Evolutionary conservation across 345 rosid genomes (phyloP).

Genomic region (Gossypium raimondii): DNA sequence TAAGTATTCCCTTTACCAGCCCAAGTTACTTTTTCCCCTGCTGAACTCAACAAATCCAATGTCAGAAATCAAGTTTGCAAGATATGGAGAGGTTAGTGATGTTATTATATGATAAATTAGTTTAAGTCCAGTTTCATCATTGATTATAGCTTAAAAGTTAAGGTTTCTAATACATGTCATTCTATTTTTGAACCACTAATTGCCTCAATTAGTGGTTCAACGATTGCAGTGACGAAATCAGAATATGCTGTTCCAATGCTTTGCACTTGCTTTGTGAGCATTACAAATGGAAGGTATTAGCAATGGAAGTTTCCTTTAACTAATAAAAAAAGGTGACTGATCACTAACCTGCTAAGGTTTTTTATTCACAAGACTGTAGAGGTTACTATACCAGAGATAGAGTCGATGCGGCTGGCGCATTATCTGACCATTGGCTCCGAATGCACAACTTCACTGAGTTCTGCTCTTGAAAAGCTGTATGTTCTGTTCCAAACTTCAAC

Average conservation of each 20-base stretch:
- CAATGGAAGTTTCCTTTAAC: background rate
- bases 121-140: background rate
- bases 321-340: background rate
- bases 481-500: slow-evolving; percentile 15
- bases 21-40: slow-evolving; percentile 42
- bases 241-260: slow-evolving; percentile 46
- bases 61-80: slow-evolving; percentile 47
- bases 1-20: slow-evolving; percentile 24
- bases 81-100: slow-evolving; percentile 51
- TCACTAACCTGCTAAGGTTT: slow-evolving; percentile 11
- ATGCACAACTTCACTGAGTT: slow-evolving; percentile 43
- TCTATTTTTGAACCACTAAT: slow-evolving; percentile 25
- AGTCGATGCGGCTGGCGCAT: slow-evolving; percentile 74
- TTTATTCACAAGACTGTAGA: slow-evolving; percentile 40
- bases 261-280: slow-evolving; percentile 31
- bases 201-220: slow-evolving; percentile 56
- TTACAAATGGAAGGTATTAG: slow-evolving; percentile 57
- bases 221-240: slow-evolving; percentile 52
- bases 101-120: background rate
- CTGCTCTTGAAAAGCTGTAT: slow-evolving; percentile 47
- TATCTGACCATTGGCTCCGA: slow-evolving; percentile 63
- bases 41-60: slow-evolving; percentile 29
- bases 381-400: slow-evolving; percentile 70
- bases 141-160: background rate
- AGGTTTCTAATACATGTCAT: background rate